Evolutionary conservation across 2,329 filamentous ascomycete species (phyloP), one percentile per base, ranked within the genome.

Genomic region (Kalmusia sp.): DNA sequence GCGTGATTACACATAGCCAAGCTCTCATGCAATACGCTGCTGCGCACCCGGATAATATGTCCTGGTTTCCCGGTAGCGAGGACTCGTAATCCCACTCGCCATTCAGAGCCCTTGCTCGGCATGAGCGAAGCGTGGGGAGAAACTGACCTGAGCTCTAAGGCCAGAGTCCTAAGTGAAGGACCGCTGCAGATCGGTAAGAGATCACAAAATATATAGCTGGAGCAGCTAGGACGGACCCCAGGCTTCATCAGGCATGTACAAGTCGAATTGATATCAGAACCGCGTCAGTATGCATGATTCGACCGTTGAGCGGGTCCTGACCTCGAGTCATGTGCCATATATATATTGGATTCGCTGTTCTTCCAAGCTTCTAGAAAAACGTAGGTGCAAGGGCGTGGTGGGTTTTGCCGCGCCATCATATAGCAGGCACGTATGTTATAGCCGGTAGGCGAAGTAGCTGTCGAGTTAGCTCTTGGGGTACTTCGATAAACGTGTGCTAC

Each of bases 11-110:
- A 12, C 21, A 33, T 37, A 25, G 33, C 12, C 30, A 24, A 34
- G 28, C 11, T 3, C 2, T 15, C 41, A 33, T 9, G 27, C 27
- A 28, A 28, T n/a, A 28, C 11, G 6, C 9, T 19, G 22, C n/a
- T 19, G 27, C 33, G 44, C 22, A 30, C 44, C 44, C 44, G 33
- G 22, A 38, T 37, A 37, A 47, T 35, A 35, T 19, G 44, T 38
- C 44, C 44, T 47, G 44, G 33, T 27, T 19, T 47, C 22, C n/a
- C 28, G 44, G 44, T 47, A 47, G 44, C 44, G 44, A 47, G 12
- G 15, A 11, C 43, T 25, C 25, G 4, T 24, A 17, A 12, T n/a
- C 17, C 22, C 14, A 9, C 11, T 19, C 25, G 15, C 19, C 1
- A 6, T 28, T 8, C 14, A 27, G 15, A n/a, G 21, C n/a, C 12